Base-by-base conservation (phyloP, 345 rosid species). In the Citrus inodora region DNA sequence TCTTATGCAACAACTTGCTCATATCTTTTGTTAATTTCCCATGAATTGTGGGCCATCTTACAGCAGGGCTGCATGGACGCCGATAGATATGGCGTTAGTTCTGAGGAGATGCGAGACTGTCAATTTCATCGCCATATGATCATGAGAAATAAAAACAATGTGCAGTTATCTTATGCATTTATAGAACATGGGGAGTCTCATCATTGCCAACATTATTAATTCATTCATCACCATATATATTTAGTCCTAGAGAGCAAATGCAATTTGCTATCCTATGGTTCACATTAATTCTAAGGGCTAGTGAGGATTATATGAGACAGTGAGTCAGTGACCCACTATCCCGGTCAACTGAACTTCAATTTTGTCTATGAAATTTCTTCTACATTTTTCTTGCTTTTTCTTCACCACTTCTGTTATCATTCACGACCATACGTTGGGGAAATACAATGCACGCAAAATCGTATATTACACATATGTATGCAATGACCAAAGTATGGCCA, bases 131-230 rank as follows among this genome's bases (percentile, higher is more conserved):
- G 33, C 67, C 35, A 59, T 56, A 58, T 73, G 8, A 53, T 53
- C 58, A 53, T 17, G 11, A 21, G 30, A 46, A 19, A 70, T 5
- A 19, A 16, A 7, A 53, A 37, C 5, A 17, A 71, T 19, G 37
- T 4, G 24, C 24, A 27, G 22, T 42, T 27, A 70, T 7, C 32
- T 35, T 25, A 6, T 33, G 75, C 75, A 63, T 70, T 80, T 62
- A 75, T 53, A 22, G 72, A 75, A 70, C 30, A 64, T 55, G 71
- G 37, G 56, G 22, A 70, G 67, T 70, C 63, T 80, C 38, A 55
- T 76, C 66, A 5, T 61, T 70, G 37, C 46, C 80, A 80, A 67
- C 14, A 32, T 17, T 32, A 64, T 32, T 7, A 1, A 67, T 35
- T 35, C 24, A 61, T 53, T 75, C 71, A 69, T 53, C 35, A 67